A percentile compares a stretch with the other conserved stretches of the same genome.
phyloP scores from a whole-genome alignment of 2,329 filamentous ascomycete genomes.

The Lasiodiplodia citricola region DNA sequence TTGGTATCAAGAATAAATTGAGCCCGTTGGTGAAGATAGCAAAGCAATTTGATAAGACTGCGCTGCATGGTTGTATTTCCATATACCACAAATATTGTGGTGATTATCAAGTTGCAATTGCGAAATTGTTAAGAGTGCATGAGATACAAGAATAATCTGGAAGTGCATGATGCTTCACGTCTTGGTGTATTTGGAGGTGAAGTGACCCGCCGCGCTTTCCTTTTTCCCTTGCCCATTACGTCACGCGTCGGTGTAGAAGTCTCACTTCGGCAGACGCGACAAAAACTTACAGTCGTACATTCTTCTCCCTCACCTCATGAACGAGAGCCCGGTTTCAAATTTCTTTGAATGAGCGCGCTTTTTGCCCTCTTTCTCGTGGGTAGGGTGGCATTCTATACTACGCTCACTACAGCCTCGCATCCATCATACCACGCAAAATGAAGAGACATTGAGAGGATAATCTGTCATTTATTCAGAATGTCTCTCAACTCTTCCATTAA shows the following conservation, averaged over 20 bases:
- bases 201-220: not conserved
- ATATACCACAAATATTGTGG: too few relatives aligned
- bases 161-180: not conserved
- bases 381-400: not conserved
- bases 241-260: not conserved
- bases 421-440: too few relatives aligned
- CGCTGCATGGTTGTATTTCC: not conserved
- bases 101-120: too few relatives aligned
- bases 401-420: too few relatives aligned
- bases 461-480: too few relatives aligned
- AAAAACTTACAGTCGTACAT: not conserved
- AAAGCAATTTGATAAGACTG: not conserved
- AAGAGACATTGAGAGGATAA: too few relatives aligned
- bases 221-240: not conserved
- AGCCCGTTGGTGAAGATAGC: not conserved
- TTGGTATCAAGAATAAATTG: not conserved
- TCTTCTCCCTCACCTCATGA: not conserved
- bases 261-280: not conserved
- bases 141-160: not conserved
- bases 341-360: not conserved
- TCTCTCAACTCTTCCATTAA: too few relatives aligned
- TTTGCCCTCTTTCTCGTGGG: not conserved
- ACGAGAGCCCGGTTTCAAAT: not conserved
- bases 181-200: not conserved
- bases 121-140: too few relatives aligned